Base-by-base conservation (phyloP, 2,329 filamentous ascomycete genomes). In the Alternaria gaisen region DNA sequence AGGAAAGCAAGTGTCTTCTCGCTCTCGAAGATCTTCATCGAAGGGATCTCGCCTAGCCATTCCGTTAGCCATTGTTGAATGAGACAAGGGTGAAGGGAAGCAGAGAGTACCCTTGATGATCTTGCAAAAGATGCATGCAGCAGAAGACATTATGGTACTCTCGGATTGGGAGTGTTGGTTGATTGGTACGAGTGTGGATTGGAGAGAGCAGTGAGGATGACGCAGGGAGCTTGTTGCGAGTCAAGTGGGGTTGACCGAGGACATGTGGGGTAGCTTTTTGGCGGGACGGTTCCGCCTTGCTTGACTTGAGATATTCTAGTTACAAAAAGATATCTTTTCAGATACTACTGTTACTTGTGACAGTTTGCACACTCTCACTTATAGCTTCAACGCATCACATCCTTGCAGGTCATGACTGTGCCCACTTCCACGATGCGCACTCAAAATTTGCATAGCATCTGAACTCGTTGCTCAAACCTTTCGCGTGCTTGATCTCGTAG, bases 1-100 rank as follows among this genome's bases (percentile, higher is more conserved):
- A 99, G 90, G 80, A 99, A 99, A 10, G 95, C 95, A 64, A 97
- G 85, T 46, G 94, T 92, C 83, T 94, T 97, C 38, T 97, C 91
- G 72, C 88, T 95, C 83, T 99, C 95, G 77, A 92, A 94, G 81
- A 99, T 89, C 87, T 97, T 99, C 85, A 98, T 90, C 71, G 89
- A 94, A 50, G 95, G 95, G 79, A 99, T 97, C 64, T 98, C 94
- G 68, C 94, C 94, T 97, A n/a, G 5, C 34, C 14, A 2, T 38
- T 18, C 32, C 10, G 32, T 50, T 5, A 50, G 46, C 46, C 20
- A 38, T 36, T 50, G 32, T 38, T 36, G 46, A 38, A 26, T 38
- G 32, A 18, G 20, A 38, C 3, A 5, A 24, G 36, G 22, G 44
- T 52, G 28, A 30, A 53, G 26, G 26, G 24, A 34, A 28, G 26